Percentiles rank a stretch among this genome's conserved stretches.
phyloP scores from a whole-genome alignment of 495 filamentous ascomycete genomes.

The Sphaerosporella brunnea region DNA sequence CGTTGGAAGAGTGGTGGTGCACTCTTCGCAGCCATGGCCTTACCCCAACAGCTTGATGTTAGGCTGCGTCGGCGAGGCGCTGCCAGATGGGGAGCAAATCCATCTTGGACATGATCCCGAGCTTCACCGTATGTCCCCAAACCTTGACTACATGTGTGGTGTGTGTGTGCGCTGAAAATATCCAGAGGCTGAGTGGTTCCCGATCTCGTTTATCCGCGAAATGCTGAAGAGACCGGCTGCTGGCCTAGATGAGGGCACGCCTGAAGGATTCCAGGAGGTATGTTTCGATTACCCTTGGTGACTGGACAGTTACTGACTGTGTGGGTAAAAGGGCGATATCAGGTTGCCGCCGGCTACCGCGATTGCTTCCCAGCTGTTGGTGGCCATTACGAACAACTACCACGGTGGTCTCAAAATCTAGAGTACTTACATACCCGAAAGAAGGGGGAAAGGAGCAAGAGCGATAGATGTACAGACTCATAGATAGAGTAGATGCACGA shows the following conservation, averaged over 20 bases:
- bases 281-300: conserved; percentile 11
- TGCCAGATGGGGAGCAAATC: conserved; percentile 61
- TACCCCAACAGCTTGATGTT: conserved; percentile 90
- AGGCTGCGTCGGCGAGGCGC: conserved; percentile 73
- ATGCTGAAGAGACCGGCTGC: conserved; percentile 43
- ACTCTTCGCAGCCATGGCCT: conserved; percentile 84
- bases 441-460: too few relatives aligned
- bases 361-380: conserved; percentile 59
- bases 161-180: background rate
- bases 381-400: conserved; percentile 36
- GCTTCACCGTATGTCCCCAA: conserved; percentile 35
- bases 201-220: conserved; percentile 48
- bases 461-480: too few relatives aligned
- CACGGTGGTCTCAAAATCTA: conserved; percentile 23
- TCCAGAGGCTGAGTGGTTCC: conserved; percentile 63
- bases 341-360: conserved; percentile 58
- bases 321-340: conserved; percentile 34
- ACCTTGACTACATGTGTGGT: background rate
- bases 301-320: conserved; percentile 15
- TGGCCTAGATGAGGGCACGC: conserved; percentile 45
- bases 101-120: conserved; percentile 75
- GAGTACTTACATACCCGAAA: too few relatives aligned
- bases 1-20: conserved; percentile 74
- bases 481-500: too few relatives aligned
- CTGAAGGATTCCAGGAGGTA: conserved; percentile 47